phyloP scores from a whole-genome alignment of 2,329 filamentous ascomycete genomes.

The Phialophora macrospora region DNA sequence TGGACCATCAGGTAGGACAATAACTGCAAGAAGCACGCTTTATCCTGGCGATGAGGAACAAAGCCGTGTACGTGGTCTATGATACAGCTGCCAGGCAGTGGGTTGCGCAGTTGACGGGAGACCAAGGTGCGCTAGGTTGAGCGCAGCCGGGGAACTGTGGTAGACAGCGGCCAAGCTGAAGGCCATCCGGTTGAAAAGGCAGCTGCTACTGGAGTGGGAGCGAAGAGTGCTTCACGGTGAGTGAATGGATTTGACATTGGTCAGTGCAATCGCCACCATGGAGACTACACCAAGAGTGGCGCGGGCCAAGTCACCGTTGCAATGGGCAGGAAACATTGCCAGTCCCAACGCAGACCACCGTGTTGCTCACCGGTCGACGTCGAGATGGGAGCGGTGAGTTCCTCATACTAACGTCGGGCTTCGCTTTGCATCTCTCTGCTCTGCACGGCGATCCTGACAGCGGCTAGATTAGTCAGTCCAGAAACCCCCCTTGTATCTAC shows the following conservation, averaged over 20 bases:
- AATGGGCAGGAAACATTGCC: background rate
- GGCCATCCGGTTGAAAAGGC: background rate
- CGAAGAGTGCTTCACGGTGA: background rate
- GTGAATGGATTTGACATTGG: background rate
- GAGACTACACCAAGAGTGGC: background rate
- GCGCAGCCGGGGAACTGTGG: background rate
- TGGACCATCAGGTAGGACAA: constrained; percentile 30
- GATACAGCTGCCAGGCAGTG: background rate
- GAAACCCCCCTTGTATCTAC: background rate
- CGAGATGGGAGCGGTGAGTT: background rate
- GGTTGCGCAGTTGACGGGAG: background rate
- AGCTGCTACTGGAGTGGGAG: background rate
- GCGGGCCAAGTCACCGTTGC: background rate
- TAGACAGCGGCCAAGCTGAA: background rate
- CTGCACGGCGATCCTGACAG: constrained; percentile 23
- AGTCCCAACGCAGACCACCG: background rate
- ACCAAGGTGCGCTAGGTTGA: background rate
- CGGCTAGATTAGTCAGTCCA: constrained; percentile 31
- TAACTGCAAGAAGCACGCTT: constrained; percentile 20
- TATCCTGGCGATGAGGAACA: constrained; percentile 6
- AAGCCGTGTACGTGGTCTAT: constrained; percentile 2
- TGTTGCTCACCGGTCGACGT: background rate
- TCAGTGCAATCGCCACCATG: background rate
- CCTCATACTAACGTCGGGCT: background rate
- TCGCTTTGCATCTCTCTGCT: background rate